phyloP scores from a whole-genome alignment of 306 rosid species.

The Cicer cuneatum region DNA sequence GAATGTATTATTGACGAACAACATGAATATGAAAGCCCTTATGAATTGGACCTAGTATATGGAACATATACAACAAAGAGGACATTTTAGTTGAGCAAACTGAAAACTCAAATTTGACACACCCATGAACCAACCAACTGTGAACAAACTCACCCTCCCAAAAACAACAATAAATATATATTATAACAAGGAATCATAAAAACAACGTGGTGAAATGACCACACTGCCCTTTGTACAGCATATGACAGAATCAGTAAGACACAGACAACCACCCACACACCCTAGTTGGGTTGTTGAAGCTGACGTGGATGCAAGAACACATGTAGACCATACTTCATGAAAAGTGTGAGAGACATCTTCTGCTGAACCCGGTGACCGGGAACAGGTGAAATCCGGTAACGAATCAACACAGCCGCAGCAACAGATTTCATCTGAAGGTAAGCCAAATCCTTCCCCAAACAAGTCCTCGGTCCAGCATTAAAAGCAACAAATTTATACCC shows the following conservation, averaged over 20 bases:
- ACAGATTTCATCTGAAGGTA: slow-evolving; percentile 95
- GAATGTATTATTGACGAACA: slow-evolving; percentile 44
- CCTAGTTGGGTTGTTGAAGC: slow-evolving; percentile 48
- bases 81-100: slow-evolving; percentile 52
- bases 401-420: slow-evolving; percentile 81
- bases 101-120: slow-evolving; percentile 40
- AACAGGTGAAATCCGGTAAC: slow-evolving; percentile 72
- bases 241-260: slow-evolving; percentile 38
- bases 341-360: slow-evolving; percentile 88
- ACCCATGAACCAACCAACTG: slow-evolving; percentile 44
- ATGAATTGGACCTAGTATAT: slow-evolving; percentile 18
- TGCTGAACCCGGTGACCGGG: slow-evolving; percentile 88
- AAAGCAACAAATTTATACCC: slow-evolving; percentile 81
- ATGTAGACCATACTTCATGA: slow-evolving; percentile 85
- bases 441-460: slow-evolving; percentile 94
- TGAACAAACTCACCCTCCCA: slow-evolving; percentile 38
- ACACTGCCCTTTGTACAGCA: slow-evolving; percentile 36
- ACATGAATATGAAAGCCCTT: slow-evolving; percentile 37
- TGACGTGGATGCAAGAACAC: slow-evolving; percentile 74
- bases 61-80: slow-evolving; percentile 39
- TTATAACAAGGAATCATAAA: background rate
- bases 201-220: slow-evolving; percentile 28
- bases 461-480: slow-evolving; percentile 93
- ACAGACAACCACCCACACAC: slow-evolving; percentile 4
- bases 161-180: slow-evolving; percentile 2